A percentile compares a stretch with the other conserved stretches of the same genome.
Evolutionary conservation across 2,329 filamentous ascomycete species (phyloP).

Genomic region (Alternaria sp.): DNA sequence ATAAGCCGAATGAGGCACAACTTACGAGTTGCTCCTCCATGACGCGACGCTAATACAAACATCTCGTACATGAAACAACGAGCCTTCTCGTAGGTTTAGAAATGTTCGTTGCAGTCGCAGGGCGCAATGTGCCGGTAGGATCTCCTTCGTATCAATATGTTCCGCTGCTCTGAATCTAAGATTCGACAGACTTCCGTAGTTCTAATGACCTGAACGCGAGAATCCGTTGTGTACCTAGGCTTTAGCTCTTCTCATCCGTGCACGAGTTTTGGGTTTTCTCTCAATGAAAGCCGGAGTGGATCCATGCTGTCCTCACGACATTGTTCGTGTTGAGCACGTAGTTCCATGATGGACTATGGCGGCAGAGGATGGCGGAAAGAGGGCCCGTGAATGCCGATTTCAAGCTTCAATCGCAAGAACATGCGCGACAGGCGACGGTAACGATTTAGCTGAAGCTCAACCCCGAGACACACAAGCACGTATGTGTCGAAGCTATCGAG

Average conservation of each 20-base stretch:
- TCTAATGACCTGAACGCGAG: too few relatives aligned
- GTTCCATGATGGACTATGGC: neutral
- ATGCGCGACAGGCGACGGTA: neutral
- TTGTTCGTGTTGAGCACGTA: neutral
- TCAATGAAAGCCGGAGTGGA: neutral
- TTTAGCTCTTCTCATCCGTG: too few relatives aligned
- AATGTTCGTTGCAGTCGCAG: neutral
- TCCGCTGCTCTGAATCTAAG: neutral
- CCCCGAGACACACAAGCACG: neutral
- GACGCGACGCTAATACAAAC: neutral
- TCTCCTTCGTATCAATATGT: neutral
- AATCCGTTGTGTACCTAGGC: too few relatives aligned
- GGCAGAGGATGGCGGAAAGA: neutral
- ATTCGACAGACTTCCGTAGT: too few relatives aligned
- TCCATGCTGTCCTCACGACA: neutral
- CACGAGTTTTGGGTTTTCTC: neutral
- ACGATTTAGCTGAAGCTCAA: too few relatives aligned
- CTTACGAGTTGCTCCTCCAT: neutral
- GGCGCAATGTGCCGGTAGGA: neutral
- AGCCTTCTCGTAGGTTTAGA: neutral
- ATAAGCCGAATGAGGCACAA: neutral
- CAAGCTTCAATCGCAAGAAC: neutral
- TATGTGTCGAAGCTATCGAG: slow-evolving; percentile 23
- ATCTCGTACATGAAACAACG: neutral
- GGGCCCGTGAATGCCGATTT: neutral